Conservation (phyloP, 805 yeast genomes). For the Huiozyma sinensis region DNA sequence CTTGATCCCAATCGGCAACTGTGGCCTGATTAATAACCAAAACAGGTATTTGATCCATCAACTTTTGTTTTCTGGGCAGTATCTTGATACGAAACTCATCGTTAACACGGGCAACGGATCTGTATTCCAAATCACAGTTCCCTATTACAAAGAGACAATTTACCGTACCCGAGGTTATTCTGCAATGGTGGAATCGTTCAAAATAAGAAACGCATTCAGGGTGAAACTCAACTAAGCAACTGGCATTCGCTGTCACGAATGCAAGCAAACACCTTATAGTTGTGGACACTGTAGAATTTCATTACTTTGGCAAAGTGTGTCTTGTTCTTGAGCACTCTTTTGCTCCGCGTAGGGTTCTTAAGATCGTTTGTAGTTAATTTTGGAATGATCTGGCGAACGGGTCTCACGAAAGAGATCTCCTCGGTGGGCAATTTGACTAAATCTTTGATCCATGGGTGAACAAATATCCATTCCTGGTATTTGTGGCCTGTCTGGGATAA, state of each 20-base stretch:
- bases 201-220: slow-evolving; percentile 20
- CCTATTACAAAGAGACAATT: slow-evolving; percentile 22
- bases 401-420: neutral
- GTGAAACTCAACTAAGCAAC: slow-evolving; percentile 27
- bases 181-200: slow-evolving; percentile 14
- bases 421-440: neutral
- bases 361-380: slow-evolving; percentile 6
- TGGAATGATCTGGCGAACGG: slow-evolving; percentile 6
- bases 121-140: slow-evolving; percentile 8
- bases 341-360: slow-evolving; percentile 5
- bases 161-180: slow-evolving; percentile 20
- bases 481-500: neutral
- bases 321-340: slow-evolving; percentile 5
- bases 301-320: slow-evolving; percentile 17
- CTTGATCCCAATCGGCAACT: slow-evolving; percentile 20
- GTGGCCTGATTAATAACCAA: slow-evolving; percentile 14
- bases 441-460: neutral
- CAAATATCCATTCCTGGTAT: neutral
- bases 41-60: slow-evolving; percentile 2
- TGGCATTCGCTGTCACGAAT: slow-evolving; percentile 16
- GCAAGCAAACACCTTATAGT: slow-evolving; percentile 18
- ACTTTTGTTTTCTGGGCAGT: neutral
- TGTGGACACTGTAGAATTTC: slow-evolving; percentile 15
- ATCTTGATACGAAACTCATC: neutral
- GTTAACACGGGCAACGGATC: neutral